Percentiles rank a stretch among this genome's conserved stretches.
These are phyloP conservation scores for Malus sylvestris DNA, from an alignment of 306 rosid species.

Conservation along the genomic window DNA sequence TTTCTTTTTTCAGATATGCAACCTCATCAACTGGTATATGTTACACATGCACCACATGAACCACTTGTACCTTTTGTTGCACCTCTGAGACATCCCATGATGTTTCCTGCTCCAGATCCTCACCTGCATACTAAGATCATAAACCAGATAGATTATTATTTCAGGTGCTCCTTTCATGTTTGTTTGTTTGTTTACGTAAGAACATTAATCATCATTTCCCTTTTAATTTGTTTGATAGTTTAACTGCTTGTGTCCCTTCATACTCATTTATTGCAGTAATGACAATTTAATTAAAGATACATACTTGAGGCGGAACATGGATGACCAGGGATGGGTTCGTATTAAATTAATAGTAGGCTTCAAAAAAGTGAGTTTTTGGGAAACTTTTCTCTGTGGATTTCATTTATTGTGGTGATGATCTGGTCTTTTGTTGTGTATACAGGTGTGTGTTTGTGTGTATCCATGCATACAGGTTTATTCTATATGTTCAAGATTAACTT, in stretches of 20 bases:
- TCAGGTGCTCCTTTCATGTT: constrained; percentile 52
- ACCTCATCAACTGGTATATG: constrained; percentile 40
- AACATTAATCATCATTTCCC: neutral
- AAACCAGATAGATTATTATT: constrained; percentile 78
- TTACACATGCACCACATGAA: constrained; percentile 38
- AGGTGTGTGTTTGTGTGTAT: neutral
- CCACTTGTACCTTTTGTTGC: constrained; percentile 44
- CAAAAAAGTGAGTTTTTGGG: constrained; percentile 57
- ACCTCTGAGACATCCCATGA: constrained; percentile 40
- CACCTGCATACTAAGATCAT: constrained; percentile 56
- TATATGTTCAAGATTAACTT: neutral
- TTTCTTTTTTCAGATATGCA: constrained; percentile 39
- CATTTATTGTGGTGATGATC: neutral
- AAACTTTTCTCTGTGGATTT: constrained; percentile 1
- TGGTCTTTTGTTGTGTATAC: constrained; percentile 9
- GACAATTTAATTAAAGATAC: constrained; percentile 70
- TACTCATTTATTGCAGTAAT: constrained; percentile 50
- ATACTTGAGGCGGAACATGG: constrained; percentile 79
- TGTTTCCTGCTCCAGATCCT: constrained; percentile 42
- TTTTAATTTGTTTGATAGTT: neutral
- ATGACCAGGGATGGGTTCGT: constrained; percentile 85
- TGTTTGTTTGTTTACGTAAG: neutral
- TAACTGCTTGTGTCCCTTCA: constrained; percentile 15
- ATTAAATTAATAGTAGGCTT: constrained; percentile 66
- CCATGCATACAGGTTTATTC: neutral